Evolutionary conservation across 2,329 filamentous ascomycete species (phyloP).

Genomic region (Phaeosphaeriaceae sp.): DNA sequence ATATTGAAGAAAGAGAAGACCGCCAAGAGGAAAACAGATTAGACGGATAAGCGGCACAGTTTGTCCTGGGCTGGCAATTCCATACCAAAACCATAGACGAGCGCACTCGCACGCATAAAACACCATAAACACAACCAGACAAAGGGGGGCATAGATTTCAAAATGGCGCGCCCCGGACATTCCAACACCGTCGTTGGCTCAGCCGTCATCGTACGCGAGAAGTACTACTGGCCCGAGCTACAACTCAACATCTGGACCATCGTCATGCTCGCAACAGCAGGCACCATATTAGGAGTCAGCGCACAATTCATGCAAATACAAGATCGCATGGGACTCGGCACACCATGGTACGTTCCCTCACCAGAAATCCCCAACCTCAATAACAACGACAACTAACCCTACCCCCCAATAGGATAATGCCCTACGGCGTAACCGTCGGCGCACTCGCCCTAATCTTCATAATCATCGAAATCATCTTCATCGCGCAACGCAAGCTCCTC

Average conservation of each 20-base stretch:
- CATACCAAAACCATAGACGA: too few species aligned
- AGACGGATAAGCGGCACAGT: too few species aligned
- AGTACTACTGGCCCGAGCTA: slow-evolving; percentile 69
- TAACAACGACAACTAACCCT: slow-evolving; percentile 7
- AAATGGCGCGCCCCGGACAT: slow-evolving; percentile 46
- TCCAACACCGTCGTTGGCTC: slow-evolving; percentile 44
- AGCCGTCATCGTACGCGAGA: slow-evolving; percentile 54
- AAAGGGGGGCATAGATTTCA: slow-evolving; percentile 8
- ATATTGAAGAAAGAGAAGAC: too few species aligned
- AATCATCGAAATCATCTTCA: slow-evolving; percentile 63
- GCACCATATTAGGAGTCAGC: slow-evolving; percentile 65
- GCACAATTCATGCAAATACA: slow-evolving; percentile 66
- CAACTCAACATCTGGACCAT: slow-evolving; percentile 71
- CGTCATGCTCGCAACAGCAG: slow-evolving; percentile 64
- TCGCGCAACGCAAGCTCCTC: slow-evolving; percentile 62
- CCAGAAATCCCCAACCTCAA: slow-evolving; percentile 2
- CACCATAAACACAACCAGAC: not conserved
- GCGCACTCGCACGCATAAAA: too few species aligned
- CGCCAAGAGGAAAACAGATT: too few species aligned
- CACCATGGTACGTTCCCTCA: slow-evolving; percentile 61
- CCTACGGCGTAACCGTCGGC: slow-evolving; percentile 66
- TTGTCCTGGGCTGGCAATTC: too few species aligned
- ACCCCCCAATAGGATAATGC: slow-evolving; percentile 62
- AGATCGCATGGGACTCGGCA: slow-evolving; percentile 60
- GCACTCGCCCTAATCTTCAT: slow-evolving; percentile 64